phyloP scores from a whole-genome alignment of 306 rosid genomes.

The Rosa lucieae region DNA sequence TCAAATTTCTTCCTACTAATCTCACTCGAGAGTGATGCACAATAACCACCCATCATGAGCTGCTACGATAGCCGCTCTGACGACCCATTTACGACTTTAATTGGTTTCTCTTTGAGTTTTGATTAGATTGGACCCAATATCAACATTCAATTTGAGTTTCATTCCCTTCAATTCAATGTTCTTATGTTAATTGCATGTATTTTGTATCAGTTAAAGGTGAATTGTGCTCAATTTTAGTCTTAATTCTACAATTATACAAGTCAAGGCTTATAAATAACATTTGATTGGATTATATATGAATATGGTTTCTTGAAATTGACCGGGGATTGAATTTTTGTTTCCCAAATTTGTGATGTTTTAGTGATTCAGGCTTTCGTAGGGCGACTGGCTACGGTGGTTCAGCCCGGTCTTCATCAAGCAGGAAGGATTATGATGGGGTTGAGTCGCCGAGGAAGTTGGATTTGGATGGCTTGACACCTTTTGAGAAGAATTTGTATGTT shows the following conservation, averaged over 20 bases:
- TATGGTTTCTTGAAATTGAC: neutral
- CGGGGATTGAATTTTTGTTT: neutral
- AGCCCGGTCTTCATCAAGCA: slow-evolving; percentile 51
- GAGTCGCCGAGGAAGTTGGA: slow-evolving; percentile 64
- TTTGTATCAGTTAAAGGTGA: no score
- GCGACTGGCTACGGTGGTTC: slow-evolving; percentile 55
- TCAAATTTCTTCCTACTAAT: slow-evolving; percentile 5
- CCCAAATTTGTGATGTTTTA: slow-evolving; percentile 31
- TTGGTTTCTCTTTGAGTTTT: no score
- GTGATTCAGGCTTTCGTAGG: slow-evolving; percentile 82
- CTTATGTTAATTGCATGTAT: neutral
- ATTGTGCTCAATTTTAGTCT: no score
- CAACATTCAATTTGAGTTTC: neutral
- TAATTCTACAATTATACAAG: no score
- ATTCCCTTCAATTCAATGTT: neutral
- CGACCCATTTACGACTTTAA: slow-evolving; percentile 65
- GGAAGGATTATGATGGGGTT: slow-evolving; percentile 50
- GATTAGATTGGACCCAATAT: neutral
- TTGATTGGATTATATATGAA: neutral
- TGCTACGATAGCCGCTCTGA: slow-evolving; percentile 94
- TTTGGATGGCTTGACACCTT: slow-evolving; percentile 91
- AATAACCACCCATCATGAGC: slow-evolving; percentile 52
- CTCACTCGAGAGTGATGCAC: neutral
- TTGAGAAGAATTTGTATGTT: slow-evolving; percentile 85
- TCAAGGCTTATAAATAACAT: neutral